Evolutionary conservation across 83 land plant genomes (phyloP), one percentile per base, ranked within the genome.

Genomic region (Thuja plicata): DNA sequence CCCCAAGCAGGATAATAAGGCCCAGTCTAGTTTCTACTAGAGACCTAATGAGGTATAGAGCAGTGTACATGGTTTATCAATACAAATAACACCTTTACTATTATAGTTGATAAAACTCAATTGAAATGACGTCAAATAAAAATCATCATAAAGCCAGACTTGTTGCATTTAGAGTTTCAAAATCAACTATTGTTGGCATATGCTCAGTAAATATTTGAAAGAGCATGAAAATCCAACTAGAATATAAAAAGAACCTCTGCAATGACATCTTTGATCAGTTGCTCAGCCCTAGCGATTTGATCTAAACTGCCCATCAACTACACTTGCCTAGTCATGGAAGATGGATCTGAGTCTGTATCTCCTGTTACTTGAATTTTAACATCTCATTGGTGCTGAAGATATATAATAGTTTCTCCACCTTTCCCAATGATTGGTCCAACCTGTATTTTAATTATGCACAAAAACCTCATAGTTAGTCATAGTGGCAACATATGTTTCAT

Each of bases 341-440:
- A 12, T 34, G 94, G 96, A 87, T 97, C 96, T 55, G 98, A 94
- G 13, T 96, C 99, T 73, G 91, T 92, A 91, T 97, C 99, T 78
- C 94, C 92, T 41, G 93, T 94, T 12, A 97, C 95, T 86, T 97
- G 99, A 77, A 97, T 95, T 88, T 92, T 95, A 30, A 96, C 97
- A 37, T 97, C 99, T 13, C 97, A 96, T 86, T 97, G 97, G 41
- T 91, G 87, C 48, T 97, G 99, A 35, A 97, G 89, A 79, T 84
- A 91, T 88, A 91, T 91, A 38, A 97, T 97, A 15, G 99, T 97
- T 19, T 97, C 99, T 0, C 99, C 97, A 81, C 96, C 94, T 89
- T 96, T 97, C 8, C 99, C 99, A 84, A 97, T 97, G 38, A 97
- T 91, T 82, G 96, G 94, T 13, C 99, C 99, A 90, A 97, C 99